Evolutionary conservation across 148 eudicot species (phyloP), one percentile per base, ranked within the genome.

Genomic region (Rhododendron ferrugineum): DNA sequence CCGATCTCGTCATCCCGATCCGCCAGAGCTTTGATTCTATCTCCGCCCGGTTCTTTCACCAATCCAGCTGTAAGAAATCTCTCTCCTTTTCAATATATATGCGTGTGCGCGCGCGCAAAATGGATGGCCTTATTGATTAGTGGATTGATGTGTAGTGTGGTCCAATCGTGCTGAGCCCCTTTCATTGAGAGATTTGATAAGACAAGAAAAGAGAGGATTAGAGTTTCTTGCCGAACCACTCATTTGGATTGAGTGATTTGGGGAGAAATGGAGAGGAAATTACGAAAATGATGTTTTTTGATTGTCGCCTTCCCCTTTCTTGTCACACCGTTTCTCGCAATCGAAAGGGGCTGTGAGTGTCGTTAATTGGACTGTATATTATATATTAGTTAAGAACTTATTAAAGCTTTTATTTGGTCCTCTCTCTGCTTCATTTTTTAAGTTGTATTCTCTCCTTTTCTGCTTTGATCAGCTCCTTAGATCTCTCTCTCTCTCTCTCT

Each of bases 1-100:
- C 90, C 0, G 91, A 91, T 50, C 91, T 91, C 60, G 89, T 91
- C 32, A 40, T 91, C 72, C 91, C 91, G 2, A 91, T 91, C 64
- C 88, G 91, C 22, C 87, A 83, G 11, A 91, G 93, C 78, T 89
- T 89, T 30, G 92, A 91, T 36, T 88, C 91, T 0, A 30, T 91
- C 20, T 89, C 93, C 0, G 85, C 93, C 22, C 85, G 93, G 83
- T 87, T 91, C 82, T 88, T 89, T 81, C 87, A 83, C 52, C 89
- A 88, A 28, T 88, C 93, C 32, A 80, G 79, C 68, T 86, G 93
- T 91, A 91, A 85, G 85, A 5, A 40, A 76, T 23, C 60, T 84
- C 80, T 36, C 11, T 6, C 22, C 18, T 16, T 74, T 22, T 34
- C 46, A 6, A 18, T 75, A 34, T 20, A 75, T 74, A 7, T 66